Evolutionary conservation across 2,329 filamentous ascomycete species (phyloP), one percentile per base, ranked within the genome.

Genomic region (Pyrenophora graminea): DNA sequence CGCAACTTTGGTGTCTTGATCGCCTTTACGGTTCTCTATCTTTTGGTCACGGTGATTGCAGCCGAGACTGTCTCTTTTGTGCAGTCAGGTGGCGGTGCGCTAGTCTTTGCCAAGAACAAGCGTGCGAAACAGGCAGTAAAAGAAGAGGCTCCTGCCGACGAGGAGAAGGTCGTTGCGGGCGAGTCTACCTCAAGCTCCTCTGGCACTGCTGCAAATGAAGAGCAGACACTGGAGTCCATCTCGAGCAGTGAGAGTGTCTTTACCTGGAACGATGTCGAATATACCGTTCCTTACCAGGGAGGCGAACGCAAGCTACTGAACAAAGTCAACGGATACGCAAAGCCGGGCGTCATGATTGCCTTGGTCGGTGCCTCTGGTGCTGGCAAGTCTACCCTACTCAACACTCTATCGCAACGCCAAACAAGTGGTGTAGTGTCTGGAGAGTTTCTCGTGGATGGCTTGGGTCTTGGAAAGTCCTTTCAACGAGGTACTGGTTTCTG

Each of bases 341-440:
- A 91, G 64, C 90, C 90, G 1, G 90, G 90, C 15, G 74, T 88
- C 15, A 86, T 95, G 82, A 85, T 90, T 37, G 90, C 90, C 0
- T 77, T 95, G 1, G 90, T 94, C 79, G 91, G 91, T 46, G 88
- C 88, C 1, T 90, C 87, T 0, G 87, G 87, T 1, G 90, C 91
- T 7, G 91, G 90, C 10, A 95, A 95, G 74, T 92, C 89, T 0
- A 94, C 90, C 0, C 76, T 95, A 0, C 79, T 95, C 15, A 91
- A 94, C 70, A 90, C 88, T 0, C 74, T 89, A 2, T 85, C 89
- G 0, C 88, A 92, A 64, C 83, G 90, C 2, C 86, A 91, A 68
- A 85, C 77, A 13, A 80, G 78, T 47, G 86, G 87, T 49, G 79
- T 87, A 9, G 79, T 88, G 2, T 73, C 75, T n/a, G 88, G 88